phyloP scores from a whole-genome alignment of 495 filamentous ascomycete genomes.

The Penicillium longicatenatum region DNA sequence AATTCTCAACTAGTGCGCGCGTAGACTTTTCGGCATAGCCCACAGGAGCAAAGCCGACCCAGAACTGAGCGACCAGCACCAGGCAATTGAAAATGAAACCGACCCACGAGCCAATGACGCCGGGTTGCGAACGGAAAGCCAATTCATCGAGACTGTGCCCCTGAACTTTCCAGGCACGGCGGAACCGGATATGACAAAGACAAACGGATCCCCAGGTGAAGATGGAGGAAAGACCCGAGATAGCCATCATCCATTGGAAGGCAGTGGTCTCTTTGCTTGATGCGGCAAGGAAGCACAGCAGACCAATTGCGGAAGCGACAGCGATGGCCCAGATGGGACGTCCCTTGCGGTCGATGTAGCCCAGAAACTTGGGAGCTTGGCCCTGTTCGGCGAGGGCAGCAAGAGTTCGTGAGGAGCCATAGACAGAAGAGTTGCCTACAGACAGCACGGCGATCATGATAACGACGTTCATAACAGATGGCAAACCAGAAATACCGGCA shows the following conservation, averaged over 20 bases:
- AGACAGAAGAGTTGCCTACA: slow-evolving; percentile 85
- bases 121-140: slow-evolving; percentile 78
- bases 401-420: slow-evolving; percentile 83
- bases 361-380: slow-evolving; percentile 74
- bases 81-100: slow-evolving; percentile 78
- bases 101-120: slow-evolving; percentile 80
- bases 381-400: slow-evolving; percentile 83
- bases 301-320: slow-evolving; percentile 67
- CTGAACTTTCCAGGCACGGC: slow-evolving; percentile 69
- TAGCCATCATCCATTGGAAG: slow-evolving; percentile 86
- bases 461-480: slow-evolving; percentile 86
- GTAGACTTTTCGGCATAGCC: slow-evolving; percentile 51
- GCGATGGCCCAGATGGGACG: slow-evolving; percentile 76
- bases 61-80: slow-evolving; percentile 91
- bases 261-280: slow-evolving; percentile 62
- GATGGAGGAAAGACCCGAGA: slow-evolving; percentile 84
- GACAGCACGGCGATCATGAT: slow-evolving; percentile 87
- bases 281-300: slow-evolving; percentile 79
- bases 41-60: slow-evolving; percentile 83
- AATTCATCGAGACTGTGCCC: slow-evolving; percentile 74
- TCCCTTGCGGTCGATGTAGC: slow-evolving; percentile 82
- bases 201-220: slow-evolving; percentile 95
- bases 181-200: slow-evolving; percentile 89
- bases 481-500: slow-evolving; percentile 73
- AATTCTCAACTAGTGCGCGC: slow-evolving; percentile 54